Conservation (phyloP, 495 filamentous ascomycete species). For the Talaromyces liani region DNA sequence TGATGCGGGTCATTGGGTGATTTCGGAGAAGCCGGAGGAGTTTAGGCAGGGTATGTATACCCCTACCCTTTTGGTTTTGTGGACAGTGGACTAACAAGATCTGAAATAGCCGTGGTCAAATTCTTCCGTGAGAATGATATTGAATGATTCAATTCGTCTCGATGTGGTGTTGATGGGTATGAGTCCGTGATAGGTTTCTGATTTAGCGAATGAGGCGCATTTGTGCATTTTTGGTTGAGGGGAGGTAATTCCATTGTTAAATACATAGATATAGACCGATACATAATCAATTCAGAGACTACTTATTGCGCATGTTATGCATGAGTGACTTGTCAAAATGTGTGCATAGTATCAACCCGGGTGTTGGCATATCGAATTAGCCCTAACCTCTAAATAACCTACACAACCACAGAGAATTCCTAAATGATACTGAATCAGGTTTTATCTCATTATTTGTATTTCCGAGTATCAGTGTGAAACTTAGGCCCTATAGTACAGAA, state of each 20-base stretch:
- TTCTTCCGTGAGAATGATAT: slow-evolving; percentile 23
- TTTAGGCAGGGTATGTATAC: slow-evolving; percentile 66
- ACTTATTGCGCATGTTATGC: neutral
- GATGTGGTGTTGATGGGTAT: neutral
- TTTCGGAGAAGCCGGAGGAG: slow-evolving; percentile 82
- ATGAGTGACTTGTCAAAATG: neutral
- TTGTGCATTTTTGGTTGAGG: neutral
- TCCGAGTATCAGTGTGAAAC: neutral
- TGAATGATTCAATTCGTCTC: slow-evolving; percentile 1
- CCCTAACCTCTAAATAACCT: neutral
- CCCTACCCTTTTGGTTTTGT: neutral
- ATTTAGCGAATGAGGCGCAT: neutral
- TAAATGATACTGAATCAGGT: neutral
- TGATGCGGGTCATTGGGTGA: slow-evolving; percentile 89
- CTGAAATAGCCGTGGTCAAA: slow-evolving; percentile 29
- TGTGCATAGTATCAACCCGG: neutral
- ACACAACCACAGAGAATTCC: neutral
- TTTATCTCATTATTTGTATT: neutral
- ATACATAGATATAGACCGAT: neutral
- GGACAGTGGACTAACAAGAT: slow-evolving; percentile 9
- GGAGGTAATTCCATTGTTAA: neutral
- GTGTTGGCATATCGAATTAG: neutral
- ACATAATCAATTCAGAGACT: neutral
- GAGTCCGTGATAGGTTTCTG: neutral
- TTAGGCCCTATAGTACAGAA: neutral